Percentiles rank a stretch among this genome's conserved stretches.
Conservation (phyloP, 108 stramenopile genomes). For the Cylindrotheca fusiformis region DNA sequence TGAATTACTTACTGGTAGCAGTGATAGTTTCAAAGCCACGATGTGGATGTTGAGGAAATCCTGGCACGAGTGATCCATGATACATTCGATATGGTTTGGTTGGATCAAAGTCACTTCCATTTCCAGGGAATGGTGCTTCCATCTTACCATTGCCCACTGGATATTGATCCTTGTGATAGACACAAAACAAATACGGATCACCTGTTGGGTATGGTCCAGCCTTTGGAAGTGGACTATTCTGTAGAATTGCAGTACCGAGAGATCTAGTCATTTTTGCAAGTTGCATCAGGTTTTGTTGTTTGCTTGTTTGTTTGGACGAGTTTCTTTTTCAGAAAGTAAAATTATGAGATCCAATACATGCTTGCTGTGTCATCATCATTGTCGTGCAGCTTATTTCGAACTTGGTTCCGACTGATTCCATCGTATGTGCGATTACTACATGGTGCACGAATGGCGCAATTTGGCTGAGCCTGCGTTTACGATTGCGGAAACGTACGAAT, state of each 20-base stretch:
- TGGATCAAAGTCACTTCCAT: slow-evolving; percentile 63
- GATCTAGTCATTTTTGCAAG: slow-evolving; percentile 17
- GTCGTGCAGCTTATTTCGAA: no score
- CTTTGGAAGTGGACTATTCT: slow-evolving; percentile 29
- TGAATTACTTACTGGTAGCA: slow-evolving; percentile 60
- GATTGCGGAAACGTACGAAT: no score
- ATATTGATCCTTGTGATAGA: slow-evolving; percentile 81
- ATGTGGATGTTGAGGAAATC: slow-evolving; percentile 76
- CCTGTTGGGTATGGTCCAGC: slow-evolving; percentile 70
- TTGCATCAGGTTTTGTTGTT: neutral
- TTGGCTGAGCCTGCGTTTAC: no score
- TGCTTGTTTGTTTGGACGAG: no score
- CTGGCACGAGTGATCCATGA: slow-evolving; percentile 56
- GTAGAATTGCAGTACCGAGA: slow-evolving; percentile 31
- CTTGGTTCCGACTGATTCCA: no score
- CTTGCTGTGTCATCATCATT: no score
- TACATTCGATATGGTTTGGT: slow-evolving; percentile 59
- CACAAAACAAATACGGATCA: slow-evolving; percentile 81
- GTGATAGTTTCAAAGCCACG: slow-evolving; percentile 91
- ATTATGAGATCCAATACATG: no score
- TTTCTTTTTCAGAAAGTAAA: no score
- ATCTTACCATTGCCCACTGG: slow-evolving; percentile 52
- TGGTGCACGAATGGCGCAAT: no score
- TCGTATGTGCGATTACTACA: no score
- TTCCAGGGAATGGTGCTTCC: slow-evolving; percentile 44